Conservation (phyloP, 1,139 yeast genomes). For the Kodamaea ohmeri region DNA sequence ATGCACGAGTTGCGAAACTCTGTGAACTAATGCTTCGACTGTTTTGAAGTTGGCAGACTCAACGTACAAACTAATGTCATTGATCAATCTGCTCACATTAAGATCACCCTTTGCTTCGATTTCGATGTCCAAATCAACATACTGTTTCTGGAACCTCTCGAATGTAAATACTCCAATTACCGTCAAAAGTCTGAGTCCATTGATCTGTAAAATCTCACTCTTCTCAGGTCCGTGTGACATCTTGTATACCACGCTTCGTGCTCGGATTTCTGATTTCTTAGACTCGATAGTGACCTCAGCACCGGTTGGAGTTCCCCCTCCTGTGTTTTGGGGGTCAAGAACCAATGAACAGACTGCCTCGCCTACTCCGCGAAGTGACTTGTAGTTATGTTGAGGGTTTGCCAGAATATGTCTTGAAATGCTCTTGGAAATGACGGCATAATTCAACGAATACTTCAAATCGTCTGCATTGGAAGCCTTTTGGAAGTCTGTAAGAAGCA, state of each 20-base stretch:
- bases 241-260: slow-evolving; percentile 45
- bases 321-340: slow-evolving; percentile 45
- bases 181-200: slow-evolving; percentile 60
- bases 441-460: slow-evolving; percentile 75
- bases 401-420: slow-evolving; percentile 50
- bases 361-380: slow-evolving; percentile 56
- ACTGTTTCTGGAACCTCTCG: slow-evolving; percentile 79
- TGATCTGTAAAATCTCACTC: slow-evolving; percentile 46
- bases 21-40: slow-evolving; percentile 83
- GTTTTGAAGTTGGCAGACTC: slow-evolving; percentile 81
- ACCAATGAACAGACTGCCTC: slow-evolving; percentile 49
- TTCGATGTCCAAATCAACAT: slow-evolving; percentile 58
- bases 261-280: slow-evolving; percentile 56
- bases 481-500: slow-evolving; percentile 64
- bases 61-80: slow-evolving; percentile 53
- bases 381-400: slow-evolving; percentile 47
- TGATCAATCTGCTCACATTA: slow-evolving; percentile 37
- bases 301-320: slow-evolving; percentile 38
- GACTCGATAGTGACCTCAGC: slow-evolving; percentile 46
- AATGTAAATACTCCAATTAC: slow-evolving; percentile 89
- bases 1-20: slow-evolving; percentile 63
- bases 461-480: slow-evolving; percentile 76
- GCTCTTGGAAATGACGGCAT: slow-evolving; percentile 76
- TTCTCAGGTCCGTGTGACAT: slow-evolving; percentile 22
- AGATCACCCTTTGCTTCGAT: slow-evolving; percentile 23